Evolutionary conservation across 805 yeast genomes (phyloP).

Genomic region (Candida sanyiensis): DNA sequence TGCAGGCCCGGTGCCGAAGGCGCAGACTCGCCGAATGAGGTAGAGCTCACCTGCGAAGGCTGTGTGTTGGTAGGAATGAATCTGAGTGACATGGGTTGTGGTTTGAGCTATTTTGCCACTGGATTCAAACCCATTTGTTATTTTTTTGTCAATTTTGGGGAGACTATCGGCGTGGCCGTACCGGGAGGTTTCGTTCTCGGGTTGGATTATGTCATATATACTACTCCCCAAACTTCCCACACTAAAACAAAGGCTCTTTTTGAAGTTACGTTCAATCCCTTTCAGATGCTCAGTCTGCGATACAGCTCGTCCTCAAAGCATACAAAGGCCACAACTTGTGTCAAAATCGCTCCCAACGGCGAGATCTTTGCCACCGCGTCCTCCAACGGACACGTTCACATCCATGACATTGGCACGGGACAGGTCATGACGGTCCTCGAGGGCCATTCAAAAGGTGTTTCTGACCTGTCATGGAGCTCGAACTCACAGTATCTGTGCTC

Average conservation of each 20-base stretch:
- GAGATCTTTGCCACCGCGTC: constrained; percentile 49
- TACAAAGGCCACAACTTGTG: constrained; percentile 31
- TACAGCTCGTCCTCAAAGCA: constrained; percentile 5
- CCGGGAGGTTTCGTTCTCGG: too few species aligned
- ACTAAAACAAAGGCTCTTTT: too few species aligned
- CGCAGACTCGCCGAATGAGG: constrained; percentile 41
- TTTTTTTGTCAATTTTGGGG: background rate
- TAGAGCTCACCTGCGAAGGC: constrained; percentile 43
- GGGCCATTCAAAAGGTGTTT: constrained; percentile 69
- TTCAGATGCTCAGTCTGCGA: background rate
- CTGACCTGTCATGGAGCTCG: constrained; percentile 75
- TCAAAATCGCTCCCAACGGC: constrained; percentile 61
- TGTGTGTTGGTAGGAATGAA: constrained; percentile 49
- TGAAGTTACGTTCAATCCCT: too few species aligned
- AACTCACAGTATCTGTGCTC: constrained; percentile 69
- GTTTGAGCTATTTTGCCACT: background rate
- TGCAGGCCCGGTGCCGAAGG: constrained; percentile 69
- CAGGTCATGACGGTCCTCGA: constrained; percentile 27
- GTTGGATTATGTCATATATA: too few species aligned
- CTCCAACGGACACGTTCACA: background rate
- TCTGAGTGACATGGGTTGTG: constrained; percentile 29
- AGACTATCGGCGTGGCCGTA: too few species aligned
- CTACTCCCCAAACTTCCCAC: too few species aligned
- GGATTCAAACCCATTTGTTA: too few species aligned
- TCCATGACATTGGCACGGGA: constrained; percentile 32